Conservation (phyloP, 2,329 filamentous ascomycete genomes). For the Claviceps humidiphila region DNA sequence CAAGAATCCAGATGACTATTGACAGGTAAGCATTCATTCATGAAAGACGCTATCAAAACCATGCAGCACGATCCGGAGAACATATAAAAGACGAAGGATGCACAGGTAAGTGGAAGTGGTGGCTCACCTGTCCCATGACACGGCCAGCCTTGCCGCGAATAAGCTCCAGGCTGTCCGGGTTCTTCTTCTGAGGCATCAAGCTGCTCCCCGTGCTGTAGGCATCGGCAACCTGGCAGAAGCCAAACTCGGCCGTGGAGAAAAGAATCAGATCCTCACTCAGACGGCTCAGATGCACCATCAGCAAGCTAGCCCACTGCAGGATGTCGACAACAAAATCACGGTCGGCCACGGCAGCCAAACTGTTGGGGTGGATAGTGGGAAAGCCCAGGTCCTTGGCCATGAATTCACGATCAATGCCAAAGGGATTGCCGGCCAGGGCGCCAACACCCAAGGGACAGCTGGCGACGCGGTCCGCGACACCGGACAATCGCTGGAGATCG, state of each 20-base stretch:
- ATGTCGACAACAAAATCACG: conserved; percentile 62
- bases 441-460: conserved; percentile 15
- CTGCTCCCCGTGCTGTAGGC: conserved; percentile 1
- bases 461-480: conserved; percentile 13
- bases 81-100: background rate
- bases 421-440: conserved; percentile 15
- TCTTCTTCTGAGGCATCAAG: conserved; percentile 5
- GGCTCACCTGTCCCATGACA: background rate
- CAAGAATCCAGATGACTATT: background rate
- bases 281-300: conserved; percentile 9
- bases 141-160: conserved; percentile 4
- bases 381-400: conserved; percentile 54
- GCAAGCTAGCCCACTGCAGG: conserved; percentile 23
- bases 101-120: background rate
- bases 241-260: conserved; percentile 1
- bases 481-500: conserved; percentile 14
- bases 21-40: background rate
- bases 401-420: conserved; percentile 17
- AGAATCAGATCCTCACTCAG: conserved; percentile 1
- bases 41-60: no score
- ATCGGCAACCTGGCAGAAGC: conserved; percentile 1
- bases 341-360: conserved; percentile 55
- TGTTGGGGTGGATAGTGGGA: conserved; percentile 54
- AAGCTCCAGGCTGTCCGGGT: conserved; percentile 13
- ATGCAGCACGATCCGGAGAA: background rate